Evolutionary conservation across 1,284 basidiomycete species (phyloP), one percentile per base, ranked within the genome.

Genomic region (Rhodotorula sp.): DNA sequence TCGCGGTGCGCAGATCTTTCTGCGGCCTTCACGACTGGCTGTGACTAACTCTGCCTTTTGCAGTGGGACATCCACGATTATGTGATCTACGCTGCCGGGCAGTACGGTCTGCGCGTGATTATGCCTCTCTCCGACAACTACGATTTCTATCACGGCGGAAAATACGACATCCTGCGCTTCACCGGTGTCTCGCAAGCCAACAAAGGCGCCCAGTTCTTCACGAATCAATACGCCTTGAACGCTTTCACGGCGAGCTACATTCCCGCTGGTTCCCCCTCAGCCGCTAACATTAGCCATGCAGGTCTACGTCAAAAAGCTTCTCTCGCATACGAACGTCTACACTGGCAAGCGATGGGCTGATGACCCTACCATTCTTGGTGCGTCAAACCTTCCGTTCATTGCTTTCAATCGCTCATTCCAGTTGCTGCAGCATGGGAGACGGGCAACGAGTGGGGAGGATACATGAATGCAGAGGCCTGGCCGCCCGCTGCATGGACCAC

Each of bases 361-460:
- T 42, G 74, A 77, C 46, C 76, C 76, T 3, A 72, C 76, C 13
- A 75, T 77, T 59, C 54, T 82, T 21, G 71, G 78, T 7, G 78
- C 61, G 63, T 41, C 42, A 58, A 8, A 8, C 2, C 8, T 21
- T 27, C 41, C 45, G 3, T 21, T 49, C 13, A 16, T 25, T 17
- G 10, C n/a, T 56, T 9, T 12, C 27, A 17, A 55, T 27, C 10
- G 27, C 10, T 34, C 17, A 23, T 21, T 34, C 34, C 34, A 34
- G 34, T 34, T 34, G 34, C 34, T 34, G 34, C 34, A 34, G 34
- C 34, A 34, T 34, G 34, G 34, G 34, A 34, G 34, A 34, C 34
- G 34, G 34, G 34, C 34, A 34, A 34, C 34, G 34, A 34, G 34
- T 34, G 34, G 34, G 34, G 34, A 34, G 34, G 34, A 34, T 34